phyloP scores from a whole-genome alignment of 441 rosid species.

The Pelargonium cotyledonis region DNA sequence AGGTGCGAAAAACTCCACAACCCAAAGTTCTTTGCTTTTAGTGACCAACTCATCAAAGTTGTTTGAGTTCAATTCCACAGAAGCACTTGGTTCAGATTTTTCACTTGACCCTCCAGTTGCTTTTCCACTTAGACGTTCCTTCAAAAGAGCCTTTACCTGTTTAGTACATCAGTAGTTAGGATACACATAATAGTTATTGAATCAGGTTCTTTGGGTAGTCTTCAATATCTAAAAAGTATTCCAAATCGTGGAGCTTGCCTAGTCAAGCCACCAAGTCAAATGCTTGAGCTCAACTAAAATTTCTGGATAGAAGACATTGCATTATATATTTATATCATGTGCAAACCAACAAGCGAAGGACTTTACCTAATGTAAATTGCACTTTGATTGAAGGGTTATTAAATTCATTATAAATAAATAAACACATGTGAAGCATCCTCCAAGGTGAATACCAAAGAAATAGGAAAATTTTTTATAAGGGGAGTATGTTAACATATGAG shows the following conservation, averaged over 20 bases:
- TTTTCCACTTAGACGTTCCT: constrained; percentile 84
- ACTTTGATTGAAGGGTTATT: neutral
- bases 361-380: neutral
- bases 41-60: constrained; percentile 91
- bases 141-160: constrained; percentile 79
- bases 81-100: constrained; percentile 73
- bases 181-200: neutral
- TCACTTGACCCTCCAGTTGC: constrained; percentile 70
- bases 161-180: constrained; percentile 6
- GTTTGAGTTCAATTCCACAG: constrained; percentile 64
- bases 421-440: neutral
- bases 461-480: neutral
- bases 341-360: neutral
- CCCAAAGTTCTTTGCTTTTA: constrained; percentile 94
- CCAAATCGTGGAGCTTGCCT: neutral
- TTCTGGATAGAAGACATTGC: constrained; percentile 1
- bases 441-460: neutral
- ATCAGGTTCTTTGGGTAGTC: constrained; percentile 9
- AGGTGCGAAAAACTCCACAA: constrained; percentile 97
- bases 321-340: neutral
- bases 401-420: neutral
- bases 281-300: neutral
- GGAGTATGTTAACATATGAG: neutral
- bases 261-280: neutral
- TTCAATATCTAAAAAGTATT: constrained; percentile 3